These are phyloP conservation scores for Yamadazyma diddensiae DNA, from an alignment of 1,139 yeast genomes.

Conservation along the genomic window DNA sequence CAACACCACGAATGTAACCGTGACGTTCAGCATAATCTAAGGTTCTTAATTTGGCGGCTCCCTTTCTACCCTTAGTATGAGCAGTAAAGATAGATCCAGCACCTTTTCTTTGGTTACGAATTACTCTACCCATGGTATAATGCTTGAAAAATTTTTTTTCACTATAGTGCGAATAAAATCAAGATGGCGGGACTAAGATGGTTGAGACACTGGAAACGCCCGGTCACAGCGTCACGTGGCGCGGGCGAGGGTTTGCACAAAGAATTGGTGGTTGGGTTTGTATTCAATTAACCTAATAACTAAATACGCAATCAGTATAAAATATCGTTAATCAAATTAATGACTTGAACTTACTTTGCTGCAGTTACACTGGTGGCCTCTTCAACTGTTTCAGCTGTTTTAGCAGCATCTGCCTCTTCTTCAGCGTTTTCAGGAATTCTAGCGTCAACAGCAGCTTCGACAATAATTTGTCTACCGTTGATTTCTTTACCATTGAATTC, in stretches of 20 bases:
- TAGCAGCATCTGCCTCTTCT: constrained; percentile 1
- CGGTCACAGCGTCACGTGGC: constrained; percentile 5
- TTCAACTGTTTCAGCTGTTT: neutral
- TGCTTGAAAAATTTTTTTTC: constrained; percentile 7
- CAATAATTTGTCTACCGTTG: constrained; percentile 52
- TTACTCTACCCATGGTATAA: constrained; percentile 85
- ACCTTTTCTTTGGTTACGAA: constrained; percentile 99
- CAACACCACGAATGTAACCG: constrained; percentile 99
- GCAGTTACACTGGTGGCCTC: too few relatives aligned
- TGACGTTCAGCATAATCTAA: constrained; percentile 99
- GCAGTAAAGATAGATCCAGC: constrained; percentile 99
- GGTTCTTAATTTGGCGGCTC: constrained; percentile 99
- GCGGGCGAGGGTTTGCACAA: neutral
- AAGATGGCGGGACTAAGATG: neutral
- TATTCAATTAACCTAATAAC: constrained; percentile 2
- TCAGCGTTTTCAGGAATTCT: constrained; percentile 26
- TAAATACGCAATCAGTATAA: neutral
- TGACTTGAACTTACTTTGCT: too few relatives aligned
- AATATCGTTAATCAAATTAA: too few relatives aligned
- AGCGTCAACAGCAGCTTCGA: constrained; percentile 57
- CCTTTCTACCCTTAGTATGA: constrained; percentile 99
- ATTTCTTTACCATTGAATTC: constrained; percentile 51
- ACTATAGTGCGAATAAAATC: neutral
- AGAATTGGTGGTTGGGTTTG: too few relatives aligned
- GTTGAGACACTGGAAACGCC: neutral